Percentiles rank a stretch among this genome's conserved stretches.
phyloP scores from a whole-genome alignment of 225 moss, liverwort and hornwort genomes.

The Polytrichum commune region DNA sequence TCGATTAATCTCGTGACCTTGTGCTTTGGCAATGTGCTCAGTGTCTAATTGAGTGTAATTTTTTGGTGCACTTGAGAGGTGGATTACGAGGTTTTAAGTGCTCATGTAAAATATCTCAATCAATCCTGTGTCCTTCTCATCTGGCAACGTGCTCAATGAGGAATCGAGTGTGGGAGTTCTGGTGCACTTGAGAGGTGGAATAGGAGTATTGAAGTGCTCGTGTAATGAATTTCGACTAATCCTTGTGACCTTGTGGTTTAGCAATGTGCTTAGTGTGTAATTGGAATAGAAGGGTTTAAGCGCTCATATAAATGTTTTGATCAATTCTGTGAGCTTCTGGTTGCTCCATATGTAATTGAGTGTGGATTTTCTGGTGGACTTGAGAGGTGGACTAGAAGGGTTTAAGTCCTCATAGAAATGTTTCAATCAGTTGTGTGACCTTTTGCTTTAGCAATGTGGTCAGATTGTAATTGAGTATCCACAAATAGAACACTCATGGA shows the following conservation, averaged over 20 bases:
- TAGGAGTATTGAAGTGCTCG: not conserved
- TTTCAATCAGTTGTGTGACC: not conserved
- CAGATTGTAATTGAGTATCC: too few species aligned
- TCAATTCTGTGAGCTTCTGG: too few species aligned
- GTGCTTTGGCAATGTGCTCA: not conserved
- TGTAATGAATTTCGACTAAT: not conserved
- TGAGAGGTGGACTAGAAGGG: not conserved
- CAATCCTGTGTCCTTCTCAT: not conserved
- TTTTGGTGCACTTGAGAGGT: not conserved
- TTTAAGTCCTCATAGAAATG: not conserved
- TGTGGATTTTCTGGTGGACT: not conserved
- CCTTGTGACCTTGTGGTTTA: not conserved
- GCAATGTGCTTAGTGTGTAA: not conserved
- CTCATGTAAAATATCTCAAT: not conserved
- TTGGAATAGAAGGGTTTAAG: too few species aligned
- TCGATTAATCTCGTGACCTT: not conserved
- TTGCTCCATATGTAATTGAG: too few species aligned
- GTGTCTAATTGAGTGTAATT: not conserved
- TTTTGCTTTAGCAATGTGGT: too few species aligned
- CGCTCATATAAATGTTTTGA: too few species aligned
- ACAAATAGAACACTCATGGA: too few species aligned
- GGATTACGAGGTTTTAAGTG: not conserved
- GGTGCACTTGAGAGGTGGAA: not conserved
- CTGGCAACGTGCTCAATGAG: not conserved
- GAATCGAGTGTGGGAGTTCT: not conserved